These are phyloP conservation scores for sunflower (Helianthus annuus) DNA, from an alignment of 129 eudicot species.

Conservation along the genomic window DNA sequence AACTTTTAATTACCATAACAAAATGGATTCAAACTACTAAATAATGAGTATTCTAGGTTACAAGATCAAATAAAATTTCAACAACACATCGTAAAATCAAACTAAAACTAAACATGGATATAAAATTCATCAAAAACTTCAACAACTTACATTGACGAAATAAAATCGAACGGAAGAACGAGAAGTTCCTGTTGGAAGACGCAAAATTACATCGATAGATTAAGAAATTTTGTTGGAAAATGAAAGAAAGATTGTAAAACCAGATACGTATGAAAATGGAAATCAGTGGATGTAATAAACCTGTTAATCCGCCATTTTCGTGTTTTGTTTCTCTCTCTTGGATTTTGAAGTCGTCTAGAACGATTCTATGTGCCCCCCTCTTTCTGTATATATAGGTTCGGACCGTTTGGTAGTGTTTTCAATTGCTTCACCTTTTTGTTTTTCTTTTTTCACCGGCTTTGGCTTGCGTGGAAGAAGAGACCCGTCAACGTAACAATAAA, in stretches of 20 bases:
- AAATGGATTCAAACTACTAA: background rate
- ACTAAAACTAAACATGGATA: no score
- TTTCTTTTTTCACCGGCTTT: background rate
- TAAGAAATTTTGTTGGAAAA: slow-evolving; percentile 14
- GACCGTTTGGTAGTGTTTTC: background rate
- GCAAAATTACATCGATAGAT: slow-evolving; percentile 22
- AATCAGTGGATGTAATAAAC: slow-evolving; percentile 27
- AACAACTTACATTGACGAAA: slow-evolving; percentile 20
- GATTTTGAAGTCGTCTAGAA: slow-evolving; percentile 16
- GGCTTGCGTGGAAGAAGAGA: background rate
- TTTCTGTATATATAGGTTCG: slow-evolving; percentile 9
- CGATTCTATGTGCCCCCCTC: slow-evolving; percentile 4
- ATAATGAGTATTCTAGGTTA: background rate
- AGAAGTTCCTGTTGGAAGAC: slow-evolving; percentile 18
- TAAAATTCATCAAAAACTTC: slow-evolving; percentile 1
- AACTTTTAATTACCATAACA: background rate
- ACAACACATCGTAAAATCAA: background rate
- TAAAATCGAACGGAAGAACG: slow-evolving; percentile 19
- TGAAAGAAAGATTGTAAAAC: background rate
- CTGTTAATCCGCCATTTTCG: slow-evolving; percentile 35
- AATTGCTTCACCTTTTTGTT: background rate
- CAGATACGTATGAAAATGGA: background rate
- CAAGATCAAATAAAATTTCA: background rate
- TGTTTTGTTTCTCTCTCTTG: slow-evolving; percentile 12
- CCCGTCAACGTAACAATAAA: background rate